Conservation (phyloP, 1,139 yeast species). For the Suhomyces bolitotheri region DNA sequence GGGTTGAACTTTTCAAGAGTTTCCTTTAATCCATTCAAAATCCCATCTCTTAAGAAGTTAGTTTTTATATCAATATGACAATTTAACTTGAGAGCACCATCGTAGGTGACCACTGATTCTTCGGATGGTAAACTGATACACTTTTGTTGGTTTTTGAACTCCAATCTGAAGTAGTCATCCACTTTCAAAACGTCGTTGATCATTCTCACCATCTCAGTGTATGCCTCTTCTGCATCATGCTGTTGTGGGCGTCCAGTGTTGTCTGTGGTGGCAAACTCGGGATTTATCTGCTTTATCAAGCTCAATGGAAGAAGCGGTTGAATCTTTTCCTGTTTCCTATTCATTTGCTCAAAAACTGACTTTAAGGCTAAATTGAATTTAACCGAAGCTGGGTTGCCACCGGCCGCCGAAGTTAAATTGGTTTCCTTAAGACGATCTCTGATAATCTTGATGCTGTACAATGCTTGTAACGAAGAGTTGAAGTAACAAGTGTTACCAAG, state of each 20-base stretch:
- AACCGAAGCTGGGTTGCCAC: constrained; percentile 46
- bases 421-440: constrained; percentile 29
- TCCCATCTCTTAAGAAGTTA: constrained; percentile 86
- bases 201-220: constrained; percentile 68
- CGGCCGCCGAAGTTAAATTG: constrained; percentile 39
- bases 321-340: constrained; percentile 45
- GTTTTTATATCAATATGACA: constrained; percentile 88
- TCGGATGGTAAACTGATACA: constrained; percentile 63
- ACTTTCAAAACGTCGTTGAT: constrained; percentile 52
- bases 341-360: constrained; percentile 48
- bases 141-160: constrained; percentile 61
- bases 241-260: constrained; percentile 77
- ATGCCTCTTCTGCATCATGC: constrained; percentile 98
- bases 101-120: constrained; percentile 43
- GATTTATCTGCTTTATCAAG: constrained; percentile 63
- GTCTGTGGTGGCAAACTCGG: constrained; percentile 85
- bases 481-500: constrained; percentile 95
- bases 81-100: constrained; percentile 68
- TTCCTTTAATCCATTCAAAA: constrained; percentile 73
- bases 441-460: constrained; percentile 67
- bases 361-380: constrained; percentile 38
- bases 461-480: constrained; percentile 83
- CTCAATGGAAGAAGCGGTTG: constrained; percentile 59
- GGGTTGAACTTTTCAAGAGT: constrained; percentile 75
- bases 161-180: constrained; percentile 62